These are phyloP conservation scores for Lipomyces sp. DNA, from an alignment of 805 yeast species.

Conservation along the genomic window DNA sequence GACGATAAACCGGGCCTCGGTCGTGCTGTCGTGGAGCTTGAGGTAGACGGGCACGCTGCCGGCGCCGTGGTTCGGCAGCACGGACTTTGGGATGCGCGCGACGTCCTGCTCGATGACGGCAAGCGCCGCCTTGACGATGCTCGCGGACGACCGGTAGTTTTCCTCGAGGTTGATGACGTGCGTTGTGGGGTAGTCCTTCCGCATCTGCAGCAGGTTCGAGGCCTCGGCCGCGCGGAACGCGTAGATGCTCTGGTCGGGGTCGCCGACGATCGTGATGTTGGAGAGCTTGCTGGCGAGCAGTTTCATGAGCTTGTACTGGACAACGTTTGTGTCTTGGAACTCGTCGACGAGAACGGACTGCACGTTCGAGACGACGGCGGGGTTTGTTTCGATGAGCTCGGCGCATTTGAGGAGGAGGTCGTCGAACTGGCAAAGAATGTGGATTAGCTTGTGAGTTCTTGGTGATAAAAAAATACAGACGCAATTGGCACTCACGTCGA, in stretches of 20 bases:
- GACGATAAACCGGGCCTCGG: slow-evolving; percentile 60
- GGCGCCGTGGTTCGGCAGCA: slow-evolving; percentile 11
- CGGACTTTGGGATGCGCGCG: slow-evolving; percentile 27
- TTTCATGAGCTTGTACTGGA: slow-evolving; percentile 69
- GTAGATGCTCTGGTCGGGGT: slow-evolving; percentile 93
- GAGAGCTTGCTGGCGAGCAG: slow-evolving; percentile 46
- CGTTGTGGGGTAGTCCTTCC: slow-evolving; percentile 38
- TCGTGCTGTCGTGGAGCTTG: slow-evolving; percentile 41
- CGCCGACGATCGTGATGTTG: slow-evolving; percentile 87
- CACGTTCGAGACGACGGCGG: slow-evolving; percentile 48
- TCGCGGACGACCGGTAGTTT: slow-evolving; percentile 77
- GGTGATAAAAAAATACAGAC: not conserved
- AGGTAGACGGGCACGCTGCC: slow-evolving; percentile 38
- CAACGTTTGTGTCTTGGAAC: slow-evolving; percentile 83
- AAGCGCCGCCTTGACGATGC: slow-evolving; percentile 64
- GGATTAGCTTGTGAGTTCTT: not conserved
- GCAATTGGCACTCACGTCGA: slow-evolving; percentile 41
- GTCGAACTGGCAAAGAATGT: slow-evolving; percentile 54
- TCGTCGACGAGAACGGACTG: slow-evolving; percentile 86
- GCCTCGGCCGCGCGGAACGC: slow-evolving; percentile 80
- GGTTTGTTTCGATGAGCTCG: slow-evolving; percentile 45
- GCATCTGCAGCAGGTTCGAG: slow-evolving; percentile 61
- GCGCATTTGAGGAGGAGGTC: slow-evolving; percentile 64
- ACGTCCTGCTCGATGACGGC: slow-evolving; percentile 59
- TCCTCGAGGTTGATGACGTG: slow-evolving; percentile 50